Evolutionary conservation across 1,284 basidiomycete genomes (phyloP).

Genomic region (Laetiporus sulphureus): DNA sequence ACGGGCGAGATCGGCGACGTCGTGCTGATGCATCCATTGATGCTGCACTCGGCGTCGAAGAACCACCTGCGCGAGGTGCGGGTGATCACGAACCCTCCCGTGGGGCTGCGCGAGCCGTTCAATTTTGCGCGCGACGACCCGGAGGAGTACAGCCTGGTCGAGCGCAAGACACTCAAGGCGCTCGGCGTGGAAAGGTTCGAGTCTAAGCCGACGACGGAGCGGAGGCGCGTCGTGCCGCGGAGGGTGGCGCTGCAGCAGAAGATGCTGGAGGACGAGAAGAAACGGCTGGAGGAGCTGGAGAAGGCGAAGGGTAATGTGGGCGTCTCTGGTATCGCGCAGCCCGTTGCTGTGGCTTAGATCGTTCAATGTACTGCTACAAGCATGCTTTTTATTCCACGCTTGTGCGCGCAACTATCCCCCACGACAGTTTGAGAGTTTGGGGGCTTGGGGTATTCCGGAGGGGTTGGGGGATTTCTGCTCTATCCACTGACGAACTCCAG

Average conservation of each 20-base stretch:
- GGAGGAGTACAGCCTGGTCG: conserved; percentile 44
- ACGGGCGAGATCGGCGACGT: conserved; percentile 55
- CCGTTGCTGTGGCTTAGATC: conserved; percentile 22
- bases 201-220: conserved; percentile 20
- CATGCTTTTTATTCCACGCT: no score
- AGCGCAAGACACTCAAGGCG: conserved; percentile 45
- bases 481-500: no score
- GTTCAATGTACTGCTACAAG: no score
- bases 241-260: conserved; percentile 24
- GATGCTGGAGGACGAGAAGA: conserved; percentile 29
- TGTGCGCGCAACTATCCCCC: no score
- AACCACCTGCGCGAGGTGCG: conserved; percentile 47
- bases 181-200: conserved; percentile 35
- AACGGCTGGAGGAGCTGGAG: conserved; percentile 21
- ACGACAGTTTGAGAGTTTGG: no score
- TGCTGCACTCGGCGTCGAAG: conserved; percentile 58
- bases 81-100: conserved; percentile 58
- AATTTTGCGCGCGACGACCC: conserved; percentile 39
- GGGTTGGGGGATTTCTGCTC: no score
- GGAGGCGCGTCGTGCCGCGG: conserved; percentile 24
- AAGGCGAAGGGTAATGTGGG: conserved; percentile 4
- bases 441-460: no score
- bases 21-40: conserved; percentile 55
- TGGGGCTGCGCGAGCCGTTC: conserved; percentile 46
- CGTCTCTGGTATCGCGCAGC: conserved; percentile 5